Percentiles rank a stretch among this genome's conserved stretches.
phyloP scores from a whole-genome alignment of 2,329 filamentous ascomycete genomes.

The Cordyceps cateniannulata region DNA sequence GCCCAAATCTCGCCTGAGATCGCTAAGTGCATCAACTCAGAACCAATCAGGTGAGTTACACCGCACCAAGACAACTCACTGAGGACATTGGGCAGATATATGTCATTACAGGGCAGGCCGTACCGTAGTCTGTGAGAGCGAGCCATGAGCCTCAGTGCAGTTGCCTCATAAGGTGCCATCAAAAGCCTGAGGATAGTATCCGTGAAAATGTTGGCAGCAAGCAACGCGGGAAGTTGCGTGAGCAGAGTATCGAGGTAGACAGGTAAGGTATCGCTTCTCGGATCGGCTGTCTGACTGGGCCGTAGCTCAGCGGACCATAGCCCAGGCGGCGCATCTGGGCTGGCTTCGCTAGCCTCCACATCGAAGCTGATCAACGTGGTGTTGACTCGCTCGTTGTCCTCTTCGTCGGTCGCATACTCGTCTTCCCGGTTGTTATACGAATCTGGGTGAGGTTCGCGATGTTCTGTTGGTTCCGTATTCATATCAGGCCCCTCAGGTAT shows the following conservation, averaged over 20 bases:
- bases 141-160: conserved; percentile 39
- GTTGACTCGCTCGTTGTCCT: conserved; percentile 48
- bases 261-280: conserved; percentile 23
- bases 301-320: conserved; percentile 54
- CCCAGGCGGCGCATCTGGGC: conserved; percentile 40
- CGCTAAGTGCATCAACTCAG: conserved; percentile 39
- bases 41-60: conserved; percentile 38
- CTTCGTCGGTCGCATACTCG: conserved; percentile 50
- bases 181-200: conserved; percentile 36
- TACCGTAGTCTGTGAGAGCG: conserved; percentile 32
- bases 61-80: conserved; percentile 33
- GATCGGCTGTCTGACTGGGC: conserved; percentile 36
- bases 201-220: conserved; percentile 41
- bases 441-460: not conserved
- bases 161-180: conserved; percentile 41
- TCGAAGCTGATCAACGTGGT: conserved; percentile 56
- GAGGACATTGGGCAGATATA: conserved; percentile 32
- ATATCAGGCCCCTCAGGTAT: conserved; percentile 7
- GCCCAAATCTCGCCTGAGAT: conserved; percentile 42
- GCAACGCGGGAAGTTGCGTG: conserved; percentile 42
- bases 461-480: conserved; percentile 15
- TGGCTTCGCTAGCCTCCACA: conserved; percentile 50
- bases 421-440: conserved; percentile 31
- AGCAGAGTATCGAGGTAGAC: conserved; percentile 43
- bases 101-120: conserved; percentile 31